Percentiles rank a stretch among this genome's conserved stretches.
phyloP scores from a whole-genome alignment of 2,329 filamentous ascomycete genomes.

The Pseudogymnoascus destructans region DNA sequence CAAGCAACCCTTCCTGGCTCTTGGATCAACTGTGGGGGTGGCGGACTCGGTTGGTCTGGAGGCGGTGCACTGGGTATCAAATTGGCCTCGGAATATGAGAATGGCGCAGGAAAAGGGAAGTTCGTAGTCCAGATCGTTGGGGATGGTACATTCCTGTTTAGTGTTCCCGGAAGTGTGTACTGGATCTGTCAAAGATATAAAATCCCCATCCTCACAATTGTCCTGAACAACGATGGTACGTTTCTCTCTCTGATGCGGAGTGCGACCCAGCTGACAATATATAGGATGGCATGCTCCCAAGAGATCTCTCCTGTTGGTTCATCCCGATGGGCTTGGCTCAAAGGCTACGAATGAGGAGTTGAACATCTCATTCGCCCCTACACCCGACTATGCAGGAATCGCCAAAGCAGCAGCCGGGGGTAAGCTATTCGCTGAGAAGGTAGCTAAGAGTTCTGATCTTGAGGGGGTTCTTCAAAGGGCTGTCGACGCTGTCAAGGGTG shows the following conservation, averaged over 20 bases:
- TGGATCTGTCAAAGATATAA: conserved; percentile 55
- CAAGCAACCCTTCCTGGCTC: conserved; percentile 53
- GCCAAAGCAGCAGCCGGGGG: conserved; percentile 52
- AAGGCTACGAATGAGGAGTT: conserved; percentile 50
- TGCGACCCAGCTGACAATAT: background rate
- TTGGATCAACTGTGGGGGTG: conserved; percentile 72
- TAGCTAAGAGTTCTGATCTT: conserved; percentile 42
- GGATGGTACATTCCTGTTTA: conserved; percentile 55
- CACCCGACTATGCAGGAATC: conserved; percentile 53
- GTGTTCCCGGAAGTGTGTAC: conserved; percentile 51
- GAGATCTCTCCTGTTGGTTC: conserved; percentile 47
- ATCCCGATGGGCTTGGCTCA: conserved; percentile 48
- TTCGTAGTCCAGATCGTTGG: conserved; percentile 54
- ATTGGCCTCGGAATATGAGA: conserved; percentile 43
- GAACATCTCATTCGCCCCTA: conserved; percentile 51
- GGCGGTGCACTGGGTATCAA: conserved; percentile 66
- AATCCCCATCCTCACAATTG: conserved; percentile 52
- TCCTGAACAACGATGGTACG: conserved; percentile 51
- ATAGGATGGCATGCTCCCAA: conserved; percentile 53
- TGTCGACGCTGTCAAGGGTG: conserved; percentile 42
- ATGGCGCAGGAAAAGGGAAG: conserved; percentile 38
- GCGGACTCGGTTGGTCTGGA: conserved; percentile 69
- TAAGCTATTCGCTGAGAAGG: conserved; percentile 46
- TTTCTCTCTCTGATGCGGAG: background rate
- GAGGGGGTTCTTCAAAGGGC: conserved; percentile 41